Percentiles rank a stretch among this genome's conserved stretches.
Evolutionary conservation across 2,329 filamentous ascomycete genomes (phyloP).

Genomic region (Xenosphaeropsis pyriputrescens): DNA sequence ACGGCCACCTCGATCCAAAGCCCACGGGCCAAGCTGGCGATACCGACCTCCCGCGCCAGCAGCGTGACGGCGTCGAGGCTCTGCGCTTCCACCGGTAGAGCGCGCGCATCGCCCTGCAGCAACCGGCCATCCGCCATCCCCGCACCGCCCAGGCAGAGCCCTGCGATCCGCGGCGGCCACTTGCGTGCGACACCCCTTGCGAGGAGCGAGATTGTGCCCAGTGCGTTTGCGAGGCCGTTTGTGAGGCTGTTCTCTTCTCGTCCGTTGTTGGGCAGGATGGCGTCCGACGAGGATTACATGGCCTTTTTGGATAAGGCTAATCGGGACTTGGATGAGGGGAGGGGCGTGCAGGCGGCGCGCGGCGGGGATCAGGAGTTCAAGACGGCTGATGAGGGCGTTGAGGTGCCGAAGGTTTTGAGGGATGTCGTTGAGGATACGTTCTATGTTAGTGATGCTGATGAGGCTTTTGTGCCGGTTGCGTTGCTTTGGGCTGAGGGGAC

Average conservation of each 20-base stretch:
- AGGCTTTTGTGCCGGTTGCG: constrained; percentile 67
- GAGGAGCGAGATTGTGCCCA: not conserved
- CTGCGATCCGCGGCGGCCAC: no score
- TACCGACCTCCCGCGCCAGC: no score
- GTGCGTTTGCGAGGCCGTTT: not conserved
- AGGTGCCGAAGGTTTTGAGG: constrained; percentile 44
- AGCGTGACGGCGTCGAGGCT: no score
- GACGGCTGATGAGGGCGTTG: constrained; percentile 33
- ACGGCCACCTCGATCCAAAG: no score
- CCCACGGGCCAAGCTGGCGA: no score
- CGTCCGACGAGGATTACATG: constrained; percentile 69
- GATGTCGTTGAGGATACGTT: constrained; percentile 39
- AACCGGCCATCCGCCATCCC: not conserved
- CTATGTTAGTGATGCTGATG: constrained; percentile 73
- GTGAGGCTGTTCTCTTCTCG: no score
- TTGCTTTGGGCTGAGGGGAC: constrained; percentile 41
- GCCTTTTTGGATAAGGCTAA: constrained; percentile 82
- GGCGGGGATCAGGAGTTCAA: constrained; percentile 27
- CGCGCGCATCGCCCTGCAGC: no score
- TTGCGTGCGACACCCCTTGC: not conserved
- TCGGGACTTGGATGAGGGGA: constrained; percentile 53
- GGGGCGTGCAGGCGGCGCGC: constrained; percentile 15
- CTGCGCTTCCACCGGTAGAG: no score
- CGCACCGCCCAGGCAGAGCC: no score
- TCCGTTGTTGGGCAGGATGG: constrained; percentile 38